These are phyloP conservation scores for Trichophyton rubrum DNA, from an alignment of 2,329 filamentous ascomycete species.

Conservation along the genomic window DNA sequence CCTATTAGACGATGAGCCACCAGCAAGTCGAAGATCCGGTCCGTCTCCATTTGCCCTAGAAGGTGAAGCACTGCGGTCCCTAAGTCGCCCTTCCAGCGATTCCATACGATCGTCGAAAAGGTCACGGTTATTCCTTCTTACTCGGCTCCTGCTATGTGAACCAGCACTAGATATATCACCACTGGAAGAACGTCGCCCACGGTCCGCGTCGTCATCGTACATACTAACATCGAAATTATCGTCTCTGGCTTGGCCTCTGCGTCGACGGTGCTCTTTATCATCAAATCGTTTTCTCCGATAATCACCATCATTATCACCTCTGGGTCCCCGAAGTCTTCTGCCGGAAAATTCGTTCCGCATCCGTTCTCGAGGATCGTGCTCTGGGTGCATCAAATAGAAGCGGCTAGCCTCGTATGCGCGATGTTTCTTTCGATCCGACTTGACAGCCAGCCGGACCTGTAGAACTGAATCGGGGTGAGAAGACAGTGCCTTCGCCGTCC, in stretches of 20 bases:
- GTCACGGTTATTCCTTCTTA: constrained; percentile 20
- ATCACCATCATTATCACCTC: constrained; percentile 29
- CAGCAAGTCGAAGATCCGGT: constrained; percentile 19
- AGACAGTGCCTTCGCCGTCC: constrained; percentile 57
- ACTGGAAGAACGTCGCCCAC: constrained; percentile 7
- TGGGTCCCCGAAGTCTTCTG: constrained; percentile 27
- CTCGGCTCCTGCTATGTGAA: constrained; percentile 20
- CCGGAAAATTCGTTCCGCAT: constrained; percentile 44
- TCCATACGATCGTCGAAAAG: constrained; percentile 29
- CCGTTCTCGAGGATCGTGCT: constrained; percentile 69
- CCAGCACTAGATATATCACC: constrained; percentile 22
- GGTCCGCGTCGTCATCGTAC: constrained; percentile 58
- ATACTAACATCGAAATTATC: constrained; percentile 61
- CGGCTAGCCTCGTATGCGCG: constrained; percentile 70
- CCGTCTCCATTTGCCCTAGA: constrained; percentile 39
- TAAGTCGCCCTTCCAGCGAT: constrained; percentile 35
- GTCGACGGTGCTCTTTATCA: constrained; percentile 41
- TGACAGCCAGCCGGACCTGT: constrained; percentile 59
- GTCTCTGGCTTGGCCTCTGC: constrained; percentile 38
- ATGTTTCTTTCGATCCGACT: constrained; percentile 64
- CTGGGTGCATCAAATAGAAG: constrained; percentile 85
- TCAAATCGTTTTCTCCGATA: constrained; percentile 46
- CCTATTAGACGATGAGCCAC: constrained; percentile 26
- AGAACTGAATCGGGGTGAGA: constrained; percentile 57
- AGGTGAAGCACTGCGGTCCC: constrained; percentile 50